Evolutionary conservation across 495 filamentous ascomycete genomes (phyloP), one percentile per base, ranked within the genome.

Genomic region (Symbiotaphrina buchneri): DNA sequence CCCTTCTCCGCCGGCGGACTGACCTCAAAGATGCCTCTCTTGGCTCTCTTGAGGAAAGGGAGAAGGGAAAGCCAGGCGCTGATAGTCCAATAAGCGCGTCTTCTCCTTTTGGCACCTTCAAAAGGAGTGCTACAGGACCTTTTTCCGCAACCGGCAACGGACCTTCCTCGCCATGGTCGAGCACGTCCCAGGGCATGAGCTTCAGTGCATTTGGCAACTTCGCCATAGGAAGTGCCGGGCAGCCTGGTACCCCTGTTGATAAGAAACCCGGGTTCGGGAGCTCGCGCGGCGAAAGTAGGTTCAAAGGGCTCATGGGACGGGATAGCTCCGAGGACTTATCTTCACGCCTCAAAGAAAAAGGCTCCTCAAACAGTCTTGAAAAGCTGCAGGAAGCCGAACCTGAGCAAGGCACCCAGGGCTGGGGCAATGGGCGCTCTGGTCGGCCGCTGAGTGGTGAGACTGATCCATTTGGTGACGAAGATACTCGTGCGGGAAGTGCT

Each of bases 131-230:
- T 34, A 85, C 80, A 21, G 65, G 65, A 32, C 66, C 66, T 10
- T 39, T 68, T 27, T 55, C 52, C 37, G 44, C 54, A n/a, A 53
- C 54, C 1, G 39, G 61, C 4, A 52, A 47, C 34, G 69, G 56
- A 23, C 55, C 59, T 7, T 48, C 58, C 25, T 83, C 78, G 8
- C 71, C 79, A 1, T 93, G 83, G 83, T 50, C 61, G 10, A 47
- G 56, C 10, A 52, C 66, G 13, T 61, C 73, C 6, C 59, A 58
- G 28, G 68, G 50, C 47, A 55, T 59, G 36, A 58, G 54, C 21
- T 63, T 79, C 36, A 80, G 81, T 17, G 67, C 74, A n/a, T 93
- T 93, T 52, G 80, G 83, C 7, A 84, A 64, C 35, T 93, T 92
- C 45, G 69, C 69, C 6, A 47, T 83, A 15, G 62, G 59, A n/a